Percentiles rank a stretch among this genome's conserved stretches.
Evolutionary conservation across 2,329 filamentous ascomycete species (phyloP).

Genomic region (Aureobasidium pullulans): DNA sequence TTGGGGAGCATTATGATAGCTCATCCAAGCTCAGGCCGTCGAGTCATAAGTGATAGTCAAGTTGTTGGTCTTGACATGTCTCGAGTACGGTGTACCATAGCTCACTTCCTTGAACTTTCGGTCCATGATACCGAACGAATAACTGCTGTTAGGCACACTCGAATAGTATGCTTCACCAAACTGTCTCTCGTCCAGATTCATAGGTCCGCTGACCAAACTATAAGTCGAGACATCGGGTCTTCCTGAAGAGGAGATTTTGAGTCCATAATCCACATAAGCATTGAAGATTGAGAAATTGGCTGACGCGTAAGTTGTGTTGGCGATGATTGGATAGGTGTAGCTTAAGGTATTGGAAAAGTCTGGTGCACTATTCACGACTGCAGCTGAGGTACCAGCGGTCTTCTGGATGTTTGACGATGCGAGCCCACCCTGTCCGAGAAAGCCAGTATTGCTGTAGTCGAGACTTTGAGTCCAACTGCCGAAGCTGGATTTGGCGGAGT

Average conservation of each 20-base stretch:
- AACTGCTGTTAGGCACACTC: not conserved
- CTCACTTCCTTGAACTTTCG: not conserved
- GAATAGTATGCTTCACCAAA: not conserved
- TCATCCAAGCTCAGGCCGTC: no score
- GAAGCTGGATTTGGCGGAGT: slow-evolving; percentile 49
- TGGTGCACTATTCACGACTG: not conserved
- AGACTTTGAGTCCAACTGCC: slow-evolving; percentile 54
- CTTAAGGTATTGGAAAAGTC: not conserved
- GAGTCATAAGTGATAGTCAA: slow-evolving; percentile 6
- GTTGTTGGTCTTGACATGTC: slow-evolving; percentile 1
- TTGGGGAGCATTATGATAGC: no score
- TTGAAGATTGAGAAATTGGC: not conserved
- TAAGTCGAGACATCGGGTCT: not conserved
- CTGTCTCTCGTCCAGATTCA: not conserved
- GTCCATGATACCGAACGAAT: slow-evolving; percentile 7
- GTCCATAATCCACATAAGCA: not conserved
- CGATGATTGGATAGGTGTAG: not conserved
- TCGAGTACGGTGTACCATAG: not conserved
- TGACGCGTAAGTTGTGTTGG: not conserved
- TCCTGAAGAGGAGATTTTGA: not conserved
- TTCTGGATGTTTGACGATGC: slow-evolving; percentile 47
- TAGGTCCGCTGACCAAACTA: not conserved
- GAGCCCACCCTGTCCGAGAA: slow-evolving; percentile 47
- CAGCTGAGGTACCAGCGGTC: slow-evolving; percentile 42
- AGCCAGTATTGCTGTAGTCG: slow-evolving; percentile 47